Base-by-base conservation (phyloP, 306 rosid species). In the Rosa rugosa region DNA sequence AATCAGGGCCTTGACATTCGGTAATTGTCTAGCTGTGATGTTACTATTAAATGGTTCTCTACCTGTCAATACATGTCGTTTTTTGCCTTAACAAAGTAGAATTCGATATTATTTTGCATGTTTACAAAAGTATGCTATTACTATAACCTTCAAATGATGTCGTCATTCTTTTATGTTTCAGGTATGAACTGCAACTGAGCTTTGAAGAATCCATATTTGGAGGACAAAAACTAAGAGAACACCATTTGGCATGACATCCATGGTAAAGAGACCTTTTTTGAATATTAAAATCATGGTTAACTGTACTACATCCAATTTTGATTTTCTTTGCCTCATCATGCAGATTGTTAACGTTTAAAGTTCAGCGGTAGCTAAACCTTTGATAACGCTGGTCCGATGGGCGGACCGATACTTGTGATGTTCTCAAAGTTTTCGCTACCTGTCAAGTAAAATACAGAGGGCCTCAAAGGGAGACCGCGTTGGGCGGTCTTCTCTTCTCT, bases 131-230 rank as follows among this genome's bases (percentile, higher is more conserved):
- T 22, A 57, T 22, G 64, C 64, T 22, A 57, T 22, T 57, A 10
- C 12, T 56, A 5, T 7, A n/a, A 9, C 25, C 4, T 20, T 56
- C 11, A 56, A 56, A 57, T 57, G 31, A 57, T 31, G 22, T 69
- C 46, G 44, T 59, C 57, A 59, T 62, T 38, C 40, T 66, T 50
- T 64, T n/a, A 20, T 67, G 40, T 66, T 75, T 71, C 88, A 95
- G 99, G 80, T 81, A 89, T 85, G 94, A 90, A 90, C 88, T 95
- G 78, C 66, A 87, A 83, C 79, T 93, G 88, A 90, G 86, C 89
- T 91, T 95, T 84, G 96, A 95, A 85, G 98, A 95, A 80, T 90
- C 99, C 14, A 84, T 95, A 82, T 92, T 95, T 31, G 96, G 99
- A 79, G 98, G 82, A 84, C 83, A 82, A 89, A 85, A 92, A 92